phyloP scores from a whole-genome alignment of 345 rosid species.

The Gossypium ekmanianum region DNA sequence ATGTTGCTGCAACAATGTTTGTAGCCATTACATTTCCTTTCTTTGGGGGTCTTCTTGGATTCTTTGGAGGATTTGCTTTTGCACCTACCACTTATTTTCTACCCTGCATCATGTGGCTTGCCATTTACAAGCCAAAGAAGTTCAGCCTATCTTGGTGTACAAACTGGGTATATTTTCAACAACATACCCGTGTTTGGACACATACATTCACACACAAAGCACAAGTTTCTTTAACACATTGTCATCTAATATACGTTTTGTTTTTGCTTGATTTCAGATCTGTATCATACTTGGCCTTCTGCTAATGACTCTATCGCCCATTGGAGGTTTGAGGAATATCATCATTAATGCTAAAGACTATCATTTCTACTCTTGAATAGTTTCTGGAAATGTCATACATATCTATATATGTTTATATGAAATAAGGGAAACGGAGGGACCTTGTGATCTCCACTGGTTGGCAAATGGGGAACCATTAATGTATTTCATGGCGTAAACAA shows the following conservation, averaged over 20 bases:
- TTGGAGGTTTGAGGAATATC: slow-evolving; percentile 73
- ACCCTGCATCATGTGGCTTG: slow-evolving; percentile 78
- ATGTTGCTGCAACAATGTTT: slow-evolving; percentile 61
- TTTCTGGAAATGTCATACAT: background rate
- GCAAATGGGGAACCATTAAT: background rate
- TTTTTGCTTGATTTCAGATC: slow-evolving; percentile 37
- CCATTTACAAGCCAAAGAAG: slow-evolving; percentile 62
- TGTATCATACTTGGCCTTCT: slow-evolving; percentile 59
- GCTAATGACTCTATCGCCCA: slow-evolving; percentile 66
- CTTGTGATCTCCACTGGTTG: background rate
- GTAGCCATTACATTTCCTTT: slow-evolving; percentile 67
- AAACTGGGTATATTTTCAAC: slow-evolving; percentile 53
- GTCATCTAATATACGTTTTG: background rate
- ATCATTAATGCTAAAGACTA: slow-evolving; percentile 53
- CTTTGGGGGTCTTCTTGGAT: slow-evolving; percentile 34
- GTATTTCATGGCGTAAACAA: background rate
- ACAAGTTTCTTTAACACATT: background rate
- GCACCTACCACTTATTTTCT: slow-evolving; percentile 83
- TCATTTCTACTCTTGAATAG: slow-evolving; percentile 50
- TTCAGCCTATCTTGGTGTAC: slow-evolving; percentile 64
- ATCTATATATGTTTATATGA: background rate
- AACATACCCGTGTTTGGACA: no score
- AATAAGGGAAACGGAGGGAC: background rate
- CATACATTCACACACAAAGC: no score
- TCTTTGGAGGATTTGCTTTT: slow-evolving; percentile 75